phyloP scores from a whole-genome alignment of 78 protist species.

The Monocercomonoides exilis region DNA sequence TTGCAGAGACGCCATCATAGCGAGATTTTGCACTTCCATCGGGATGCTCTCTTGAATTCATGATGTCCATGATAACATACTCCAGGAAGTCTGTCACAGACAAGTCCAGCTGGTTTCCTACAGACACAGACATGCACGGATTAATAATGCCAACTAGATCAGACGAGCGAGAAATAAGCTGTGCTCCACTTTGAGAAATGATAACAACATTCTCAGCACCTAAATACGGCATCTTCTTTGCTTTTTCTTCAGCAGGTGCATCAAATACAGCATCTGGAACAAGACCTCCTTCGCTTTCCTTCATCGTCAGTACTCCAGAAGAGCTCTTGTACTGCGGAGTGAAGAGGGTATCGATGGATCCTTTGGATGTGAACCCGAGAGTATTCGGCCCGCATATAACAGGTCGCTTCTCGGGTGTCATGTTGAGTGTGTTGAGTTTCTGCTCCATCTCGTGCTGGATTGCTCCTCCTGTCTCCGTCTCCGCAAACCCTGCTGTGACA shows the following conservation, averaged over 20 bases:
- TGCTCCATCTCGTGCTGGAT: constrained; percentile 17
- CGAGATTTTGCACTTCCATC: background rate
- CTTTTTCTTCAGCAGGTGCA: background rate
- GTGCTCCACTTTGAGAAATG: constrained; percentile 37
- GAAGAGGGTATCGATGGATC: background rate
- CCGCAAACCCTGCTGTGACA: constrained; percentile 37
- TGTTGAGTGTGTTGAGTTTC: background rate
- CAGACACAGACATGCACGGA: constrained; percentile 18
- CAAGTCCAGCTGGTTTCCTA: constrained; percentile 45
- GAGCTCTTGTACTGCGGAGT: constrained; percentile 5
- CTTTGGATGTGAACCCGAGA: constrained; percentile 20
- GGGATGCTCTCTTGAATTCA: background rate
- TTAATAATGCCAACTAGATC: constrained; percentile 9
- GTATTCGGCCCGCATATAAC: constrained; percentile 42
- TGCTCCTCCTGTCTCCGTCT: constrained; percentile 27
- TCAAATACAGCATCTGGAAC: background rate
- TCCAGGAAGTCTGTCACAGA: constrained; percentile 35
- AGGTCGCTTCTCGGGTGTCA: constrained; percentile 7
- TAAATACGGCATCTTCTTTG: no score
- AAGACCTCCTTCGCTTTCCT: background rate
- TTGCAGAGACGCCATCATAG: background rate
- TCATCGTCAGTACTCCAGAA: background rate
- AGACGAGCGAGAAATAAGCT: constrained; percentile 23
- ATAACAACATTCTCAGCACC: background rate
- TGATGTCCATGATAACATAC: background rate